Base-by-base conservation (phyloP, 2,329 filamentous ascomycete species). In the Diaporthe citri region DNA sequence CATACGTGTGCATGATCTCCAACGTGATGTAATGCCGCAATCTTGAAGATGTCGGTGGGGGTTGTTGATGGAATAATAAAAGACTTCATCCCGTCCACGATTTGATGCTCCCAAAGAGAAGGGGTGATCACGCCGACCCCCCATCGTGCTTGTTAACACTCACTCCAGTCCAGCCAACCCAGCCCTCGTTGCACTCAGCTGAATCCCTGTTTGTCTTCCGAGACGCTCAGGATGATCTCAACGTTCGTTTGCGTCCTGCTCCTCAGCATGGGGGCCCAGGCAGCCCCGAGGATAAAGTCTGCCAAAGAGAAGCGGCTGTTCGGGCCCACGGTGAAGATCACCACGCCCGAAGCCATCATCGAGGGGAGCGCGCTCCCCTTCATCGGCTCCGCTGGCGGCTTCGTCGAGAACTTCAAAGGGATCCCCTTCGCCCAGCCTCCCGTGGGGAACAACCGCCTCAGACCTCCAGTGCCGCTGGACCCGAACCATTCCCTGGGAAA, bases 341-440 rank as follows among this genome's bases (percentile, higher is more conserved):
- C 62, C 4, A 52, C 62, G 7, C 62, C 62, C 43, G 28, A 36
- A 6, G 62, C 62, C 31, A 67, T 46, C 22, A 51, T 67, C 13
- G 62, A 67, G 13, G 62, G 62, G 3, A 52, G 62, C 22, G 62
- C 22, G 22, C 20, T 52, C n/a, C 62, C 88, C 6, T 84, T 94
- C 43, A 81, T 88, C 52, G 91, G 91, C 46, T 74, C 83, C 77
- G 75, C 80, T n/a, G 74, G 82, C 3, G 79, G 81, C 3, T 83
- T 83, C 43, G 87, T 95, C 25, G 94, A 96, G 74, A 90, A 87
- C 36, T 96, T 94, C 85, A 91, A 89, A 72, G 93, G 92, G 31
- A 94, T 97, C 73, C 94, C 94, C 3, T 97, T 92, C 79, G 93
- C 94, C 3, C 86, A 94, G 76, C 88, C 93, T 1, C 94, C 94